Conservation (phyloP, 257 asterid genomes). For the Capsicum pubescens region DNA sequence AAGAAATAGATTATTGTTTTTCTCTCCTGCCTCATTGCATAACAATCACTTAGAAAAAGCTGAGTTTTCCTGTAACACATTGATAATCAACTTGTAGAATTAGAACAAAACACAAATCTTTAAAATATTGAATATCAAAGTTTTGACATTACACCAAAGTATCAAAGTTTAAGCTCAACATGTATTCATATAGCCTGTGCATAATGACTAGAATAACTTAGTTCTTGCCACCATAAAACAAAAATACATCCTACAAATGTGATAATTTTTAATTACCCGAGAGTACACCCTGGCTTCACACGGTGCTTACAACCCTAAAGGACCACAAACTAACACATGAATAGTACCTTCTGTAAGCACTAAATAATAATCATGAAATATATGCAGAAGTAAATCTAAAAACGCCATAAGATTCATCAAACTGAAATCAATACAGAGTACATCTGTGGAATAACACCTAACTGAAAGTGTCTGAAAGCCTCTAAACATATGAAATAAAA, state of each 20-base stretch:
- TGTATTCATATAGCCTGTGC: slow-evolving; percentile 86
- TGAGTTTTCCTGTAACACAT: neutral
- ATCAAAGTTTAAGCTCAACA: slow-evolving; percentile 50
- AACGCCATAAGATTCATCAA: too few species aligned
- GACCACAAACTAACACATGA: too few species aligned
- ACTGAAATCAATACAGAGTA: too few species aligned
- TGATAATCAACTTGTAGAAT: neutral
- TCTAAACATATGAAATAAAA: too few species aligned
- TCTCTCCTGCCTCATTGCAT: neutral
- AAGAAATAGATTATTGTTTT: neutral
- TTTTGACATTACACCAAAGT: neutral
- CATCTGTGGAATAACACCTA: too few species aligned
- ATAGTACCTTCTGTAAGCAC: too few species aligned
- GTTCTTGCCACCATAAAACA: slow-evolving; percentile 88
- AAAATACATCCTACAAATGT: slow-evolving; percentile 63
- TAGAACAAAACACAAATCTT: neutral
- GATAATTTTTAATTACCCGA: slow-evolving; percentile 26
- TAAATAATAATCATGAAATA: too few species aligned
- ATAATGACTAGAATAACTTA: slow-evolving; percentile 71
- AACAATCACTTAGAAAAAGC: neutral
- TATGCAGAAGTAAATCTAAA: too few species aligned
- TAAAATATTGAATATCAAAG: neutral
- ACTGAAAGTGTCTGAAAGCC: too few species aligned
- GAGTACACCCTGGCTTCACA: too few species aligned
- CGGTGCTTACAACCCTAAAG: too few species aligned